phyloP scores from a whole-genome alignment of 2,329 filamentous ascomycete genomes.

The Sclerotinia subarctica region DNA sequence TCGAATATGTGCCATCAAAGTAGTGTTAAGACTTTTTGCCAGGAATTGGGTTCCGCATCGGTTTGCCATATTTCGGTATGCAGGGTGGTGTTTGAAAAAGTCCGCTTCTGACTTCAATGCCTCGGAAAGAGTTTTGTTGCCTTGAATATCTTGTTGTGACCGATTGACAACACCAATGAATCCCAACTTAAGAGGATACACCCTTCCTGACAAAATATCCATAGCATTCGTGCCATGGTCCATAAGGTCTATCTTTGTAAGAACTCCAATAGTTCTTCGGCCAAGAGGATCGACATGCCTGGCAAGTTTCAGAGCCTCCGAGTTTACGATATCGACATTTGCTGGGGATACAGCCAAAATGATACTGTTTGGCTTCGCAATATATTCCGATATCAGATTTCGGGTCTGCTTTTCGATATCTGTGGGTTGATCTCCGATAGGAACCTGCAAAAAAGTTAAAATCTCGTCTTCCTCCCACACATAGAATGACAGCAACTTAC shows the following conservation, averaged over 20 bases:
- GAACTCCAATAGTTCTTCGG: conserved; percentile 89
- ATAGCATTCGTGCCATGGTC: conserved; percentile 97
- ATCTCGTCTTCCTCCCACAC: conserved; percentile 18
- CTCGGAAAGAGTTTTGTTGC: conserved; percentile 90
- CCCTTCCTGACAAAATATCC: conserved; percentile 93
- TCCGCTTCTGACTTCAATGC: conserved; percentile 86
- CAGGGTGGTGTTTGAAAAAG: conserved; percentile 96
- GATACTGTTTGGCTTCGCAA: conserved; percentile 98
- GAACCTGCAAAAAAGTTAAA: conserved; percentile 56
- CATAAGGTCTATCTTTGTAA: conserved; percentile 98
- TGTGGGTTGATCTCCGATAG: conserved; percentile 93
- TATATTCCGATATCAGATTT: conserved; percentile 95
- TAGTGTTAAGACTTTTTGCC: conserved; percentile 91
- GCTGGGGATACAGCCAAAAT: conserved; percentile 94
- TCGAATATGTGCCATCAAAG: conserved; percentile 93
- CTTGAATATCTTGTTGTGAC: conserved; percentile 96
- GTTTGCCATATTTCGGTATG: conserved; percentile 92
- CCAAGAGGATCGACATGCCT: conserved; percentile 95
- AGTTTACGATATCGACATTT: conserved; percentile 98
- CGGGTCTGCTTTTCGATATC: conserved; percentile 99
- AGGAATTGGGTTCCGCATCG: conserved; percentile 92
- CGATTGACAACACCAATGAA: conserved; percentile 98
- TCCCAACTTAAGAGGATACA: conserved; percentile 93
- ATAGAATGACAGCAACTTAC: conserved; percentile 44
- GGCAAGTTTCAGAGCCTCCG: conserved; percentile 92